Evolutionary conservation across 2,329 filamentous ascomycete genomes (phyloP), one percentile per base, ranked within the genome.

Genomic region (Claviceps cyperi): DNA sequence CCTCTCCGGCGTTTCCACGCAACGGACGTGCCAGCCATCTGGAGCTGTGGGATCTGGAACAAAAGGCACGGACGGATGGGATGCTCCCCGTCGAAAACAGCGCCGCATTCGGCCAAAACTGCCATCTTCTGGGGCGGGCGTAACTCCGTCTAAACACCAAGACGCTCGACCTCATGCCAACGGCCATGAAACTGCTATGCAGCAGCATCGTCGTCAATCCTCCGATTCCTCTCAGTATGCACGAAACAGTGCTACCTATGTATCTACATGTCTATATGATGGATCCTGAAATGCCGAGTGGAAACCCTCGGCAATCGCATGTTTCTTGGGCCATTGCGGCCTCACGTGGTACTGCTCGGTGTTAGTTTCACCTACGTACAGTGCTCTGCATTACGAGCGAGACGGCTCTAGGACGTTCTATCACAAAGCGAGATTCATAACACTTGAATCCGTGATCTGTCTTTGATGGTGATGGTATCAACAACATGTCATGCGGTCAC

Each of bases 61-160:
- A 32, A 32, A 32, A 32, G 28, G 38, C 9, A 21, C 38, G 38
- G 38, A n/a, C n/a, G n/a, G n/a, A n/a, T n/a, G n/a, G n/a, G n/a
- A 21, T 19, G 17, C 38, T 19, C 38, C 38, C 5, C 38, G 21
- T 13, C 8, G 5, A 5, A 41, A 36, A 28, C 43, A 24, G 24
- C 49, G 49, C 51, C 49, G 47, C 44, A 43, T 46, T 46, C 45
- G 41, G 49, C 49, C 49, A 32, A 43, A 51, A 51, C 44, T 32
- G 45, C 49, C 46, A 46, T 15, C 32, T 40, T 28, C 9, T 7
- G 24, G 13, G 28, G n/a, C 41, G 40, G 19, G 14, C 17, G 41
- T 39, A 36, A n/a, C 11, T 11, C n/a, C 9, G 9, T 45, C 24
- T 14, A 11, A 45, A 32, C 43, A 45, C 43, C 24, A 17, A 19